Evolutionary conservation across 345 rosid species (phyloP).

Genomic region (Populus deltoides): DNA sequence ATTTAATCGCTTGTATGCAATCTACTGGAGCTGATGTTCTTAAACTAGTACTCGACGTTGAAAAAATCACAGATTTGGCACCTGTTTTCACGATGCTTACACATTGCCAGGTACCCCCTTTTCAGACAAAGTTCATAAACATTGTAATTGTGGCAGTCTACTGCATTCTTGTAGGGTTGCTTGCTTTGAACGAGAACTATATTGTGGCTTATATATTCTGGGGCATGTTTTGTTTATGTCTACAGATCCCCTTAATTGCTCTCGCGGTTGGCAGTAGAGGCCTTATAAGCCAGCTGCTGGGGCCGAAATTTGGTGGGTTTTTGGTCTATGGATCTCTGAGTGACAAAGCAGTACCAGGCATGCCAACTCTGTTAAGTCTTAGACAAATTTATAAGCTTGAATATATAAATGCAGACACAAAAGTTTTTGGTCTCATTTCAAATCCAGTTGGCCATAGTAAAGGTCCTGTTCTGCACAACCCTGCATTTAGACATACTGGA

Average conservation of each 20-base stretch:
- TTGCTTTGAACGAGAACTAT: too few relatives aligned
- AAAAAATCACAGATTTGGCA: conserved; percentile 47
- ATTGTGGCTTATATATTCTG: too few relatives aligned
- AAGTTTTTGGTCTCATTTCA: conserved; percentile 54
- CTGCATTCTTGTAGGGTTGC: too few relatives aligned
- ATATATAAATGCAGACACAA: conserved; percentile 36
- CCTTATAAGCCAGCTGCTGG: conserved; percentile 51
- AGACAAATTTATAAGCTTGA: conserved; percentile 35
- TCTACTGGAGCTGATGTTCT: conserved; percentile 50
- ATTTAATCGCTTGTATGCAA: conserved; percentile 35
- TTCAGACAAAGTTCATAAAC: too few relatives aligned
- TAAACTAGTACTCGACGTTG: conserved; percentile 36
- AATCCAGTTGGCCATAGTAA: conserved; percentile 66
- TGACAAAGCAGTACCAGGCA: conserved; percentile 39
- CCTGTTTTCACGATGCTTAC: conserved; percentile 41
- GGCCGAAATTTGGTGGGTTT: conserved; percentile 47
- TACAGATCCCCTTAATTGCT: conserved; percentile 47
- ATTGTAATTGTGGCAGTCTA: too few relatives aligned
- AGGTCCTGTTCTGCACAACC: conserved; percentile 60
- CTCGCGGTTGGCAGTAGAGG: conserved; percentile 55
- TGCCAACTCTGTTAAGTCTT: conserved; percentile 44
- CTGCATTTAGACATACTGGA: conserved; percentile 45
- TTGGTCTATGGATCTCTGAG: conserved; percentile 49
- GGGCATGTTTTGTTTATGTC: neutral
- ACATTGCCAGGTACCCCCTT: conserved; percentile 30